Conservation (phyloP, 2,329 filamentous ascomycete species). For the Aspergillus versicolor region DNA sequence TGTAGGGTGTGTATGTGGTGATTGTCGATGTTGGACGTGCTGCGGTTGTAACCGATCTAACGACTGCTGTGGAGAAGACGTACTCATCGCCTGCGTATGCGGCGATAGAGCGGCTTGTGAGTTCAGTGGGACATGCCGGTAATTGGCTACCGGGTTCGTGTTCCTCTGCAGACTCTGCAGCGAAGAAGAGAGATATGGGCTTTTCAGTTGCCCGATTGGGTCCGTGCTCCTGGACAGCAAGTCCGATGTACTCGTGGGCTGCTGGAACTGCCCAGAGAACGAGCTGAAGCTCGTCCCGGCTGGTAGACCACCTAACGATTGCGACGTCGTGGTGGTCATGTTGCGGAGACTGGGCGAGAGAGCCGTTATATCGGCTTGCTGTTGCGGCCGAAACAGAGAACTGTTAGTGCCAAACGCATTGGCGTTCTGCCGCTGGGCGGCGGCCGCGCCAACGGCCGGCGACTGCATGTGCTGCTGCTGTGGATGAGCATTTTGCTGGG, state of each 20-base stretch:
- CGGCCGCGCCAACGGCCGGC: conserved; percentile 26
- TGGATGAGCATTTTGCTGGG: conserved; percentile 24
- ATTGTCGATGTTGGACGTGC: conserved; percentile 27
- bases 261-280: conserved; percentile 28
- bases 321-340: conserved; percentile 31
- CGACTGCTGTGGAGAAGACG: conserved; percentile 33
- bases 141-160: conserved; percentile 32
- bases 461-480: conserved; percentile 32
- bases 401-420: conserved; percentile 28
- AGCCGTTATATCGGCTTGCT: conserved; percentile 25
- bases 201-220: conserved; percentile 25
- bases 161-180: conserved; percentile 31
- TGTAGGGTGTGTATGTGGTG: conserved; percentile 15
- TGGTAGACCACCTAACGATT: conserved; percentile 31
- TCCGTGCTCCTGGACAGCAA: conserved; percentile 29
- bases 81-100: conserved; percentile 28
- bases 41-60: conserved; percentile 31
- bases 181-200: conserved; percentile 19
- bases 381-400: conserved; percentile 26
- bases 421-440: conserved; percentile 26
- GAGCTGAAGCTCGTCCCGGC: conserved; percentile 27
- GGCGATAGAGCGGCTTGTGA: conserved; percentile 27
- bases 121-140: conserved; percentile 29
- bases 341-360: conserved; percentile 35
- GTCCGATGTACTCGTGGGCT: conserved; percentile 30